Base-by-base conservation (phyloP, 2,329 filamentous ascomycete genomes). In the Talaromyces marneffei region DNA sequence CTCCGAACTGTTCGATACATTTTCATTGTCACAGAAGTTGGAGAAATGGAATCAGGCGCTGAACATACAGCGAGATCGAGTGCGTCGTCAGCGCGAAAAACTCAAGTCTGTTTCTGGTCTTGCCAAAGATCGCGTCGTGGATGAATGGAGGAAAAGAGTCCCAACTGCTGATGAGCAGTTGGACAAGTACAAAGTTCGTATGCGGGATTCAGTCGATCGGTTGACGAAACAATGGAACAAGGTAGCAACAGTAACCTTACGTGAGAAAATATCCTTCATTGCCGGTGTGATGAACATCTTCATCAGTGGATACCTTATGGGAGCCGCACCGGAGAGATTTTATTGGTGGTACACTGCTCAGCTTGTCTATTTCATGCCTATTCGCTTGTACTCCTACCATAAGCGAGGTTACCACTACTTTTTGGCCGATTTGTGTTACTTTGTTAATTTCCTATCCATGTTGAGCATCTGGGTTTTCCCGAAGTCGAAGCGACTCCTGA, bases 261-360 rank as follows among this genome's bases (percentile, higher is more conserved):
- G 92, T 62, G 94, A 99, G 78, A 99, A 99, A 82, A 80, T 95
- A 54, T 92, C 93, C 5, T 99, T 99, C 76, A 97, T 99, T 65
- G 93, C 87, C 63, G 94, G 92, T 69, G 92, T 97, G 67, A 85
- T 97, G 78, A 99, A 99, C 77, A 94, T 99, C 74, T 96, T 99
- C 77, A 87, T 97, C 72, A 96, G 91, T 66, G 94, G 93, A 62
- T 97, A 96, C 74, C 80, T 99, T 52, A 89, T 99, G 58, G 94
- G 94, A 63, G 91, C 86, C 31, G 88, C 83, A 68, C 92, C 94
- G 0, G 82, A 96, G 68, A 88, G 86, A 74, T 96, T 97, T 75
- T 93, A 96, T 68, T 79, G 89, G 66, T 99, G 94, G 94, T 99
- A 96, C 75, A 92, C 90, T 7, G 82, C 76, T 2, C 92, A 96